A percentile compares a stretch with the other conserved stretches of the same genome.
Evolutionary conservation across 2,329 filamentous ascomycete genomes (phyloP).

Genomic region (Cyanodermella asteris): DNA sequence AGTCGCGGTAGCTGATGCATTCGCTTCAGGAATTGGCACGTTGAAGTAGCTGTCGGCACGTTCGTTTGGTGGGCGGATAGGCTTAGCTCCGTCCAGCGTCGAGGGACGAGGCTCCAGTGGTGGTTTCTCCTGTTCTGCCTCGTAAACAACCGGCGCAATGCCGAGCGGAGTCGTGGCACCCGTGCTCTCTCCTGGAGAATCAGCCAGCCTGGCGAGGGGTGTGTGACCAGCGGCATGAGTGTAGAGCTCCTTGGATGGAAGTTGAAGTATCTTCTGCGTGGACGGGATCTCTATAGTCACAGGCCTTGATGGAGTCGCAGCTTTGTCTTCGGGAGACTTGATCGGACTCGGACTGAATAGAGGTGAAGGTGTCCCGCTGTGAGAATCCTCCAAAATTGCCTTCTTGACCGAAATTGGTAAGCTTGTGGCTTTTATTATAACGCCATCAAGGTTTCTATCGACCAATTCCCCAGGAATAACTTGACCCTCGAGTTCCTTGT

Average conservation of each 20-base stretch:
- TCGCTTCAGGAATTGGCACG: neutral
- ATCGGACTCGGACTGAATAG: constrained; percentile 1
- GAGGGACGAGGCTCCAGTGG: constrained; percentile 3
- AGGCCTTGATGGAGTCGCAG: neutral
- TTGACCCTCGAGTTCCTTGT: constrained; percentile 1
- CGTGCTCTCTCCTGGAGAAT: constrained; percentile 1
- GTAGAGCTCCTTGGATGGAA: constrained; percentile 2
- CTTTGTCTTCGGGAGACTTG: neutral
- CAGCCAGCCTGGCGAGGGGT: constrained; percentile 4
- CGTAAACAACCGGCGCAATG: no score
- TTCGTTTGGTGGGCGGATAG: constrained; percentile 5
- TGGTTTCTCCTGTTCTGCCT: constrained; percentile 2
- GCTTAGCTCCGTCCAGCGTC: neutral
- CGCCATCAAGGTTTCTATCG: constrained; percentile 8
- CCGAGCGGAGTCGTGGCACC: constrained; percentile 3
- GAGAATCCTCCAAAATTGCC: constrained; percentile 4
- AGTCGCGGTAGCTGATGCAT: no score
- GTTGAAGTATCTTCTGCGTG: constrained; percentile 1
- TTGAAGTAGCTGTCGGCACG: constrained; percentile 9
- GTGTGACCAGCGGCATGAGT: constrained; percentile 9
- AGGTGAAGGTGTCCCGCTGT: constrained; percentile 3
- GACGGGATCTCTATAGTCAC: neutral
- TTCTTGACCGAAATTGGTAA: constrained; percentile 2
- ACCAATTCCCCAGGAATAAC: constrained; percentile 3
- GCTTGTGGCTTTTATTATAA: constrained; percentile 7